These are phyloP conservation scores for Aspergillus eucalypticola DNA, from an alignment of 2,329 filamentous ascomycete genomes.

Conservation along the genomic window DNA sequence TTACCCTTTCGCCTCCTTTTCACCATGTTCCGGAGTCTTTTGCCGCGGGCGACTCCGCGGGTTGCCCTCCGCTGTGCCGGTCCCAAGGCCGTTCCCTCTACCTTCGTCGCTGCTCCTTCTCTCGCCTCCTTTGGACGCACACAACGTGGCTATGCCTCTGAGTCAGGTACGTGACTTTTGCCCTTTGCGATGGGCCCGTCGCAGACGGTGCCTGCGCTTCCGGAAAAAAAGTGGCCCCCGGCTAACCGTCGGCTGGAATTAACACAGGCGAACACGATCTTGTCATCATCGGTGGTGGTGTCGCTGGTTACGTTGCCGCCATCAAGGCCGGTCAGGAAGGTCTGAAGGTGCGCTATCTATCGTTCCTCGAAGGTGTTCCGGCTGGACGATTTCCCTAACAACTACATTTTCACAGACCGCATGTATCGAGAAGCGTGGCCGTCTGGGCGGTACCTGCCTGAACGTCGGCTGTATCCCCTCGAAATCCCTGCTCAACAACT, in stretches of 20 bases:
- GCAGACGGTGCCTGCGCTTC: constrained; percentile 18
- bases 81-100: constrained; percentile 39
- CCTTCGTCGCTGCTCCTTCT: constrained; percentile 37
- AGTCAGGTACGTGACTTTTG: constrained; percentile 42
- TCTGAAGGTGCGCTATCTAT: constrained; percentile 68
- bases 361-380: constrained; percentile 1
- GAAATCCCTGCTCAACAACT: constrained; percentile 99
- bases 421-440: constrained; percentile 97
- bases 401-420: constrained; percentile 63
- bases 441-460: constrained; percentile 92
- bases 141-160: constrained; percentile 59
- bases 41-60: constrained; percentile 53
- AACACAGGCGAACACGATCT: constrained; percentile 85
- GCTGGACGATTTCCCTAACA: constrained; percentile 17
- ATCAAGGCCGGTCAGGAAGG: constrained; percentile 99
- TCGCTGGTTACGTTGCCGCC: constrained; percentile 96
- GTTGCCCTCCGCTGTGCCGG: constrained; percentile 41
- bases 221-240: constrained; percentile 14
- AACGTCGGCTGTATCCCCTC: constrained; percentile 99
- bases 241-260: constrained; percentile 20
- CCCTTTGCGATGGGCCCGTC: not conserved
- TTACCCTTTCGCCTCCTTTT: constrained; percentile 24
- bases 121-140: constrained; percentile 53
- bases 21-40: constrained; percentile 55
- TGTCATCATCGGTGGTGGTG: constrained; percentile 95